Percentiles rank a stretch among this genome's conserved stretches.
Conservation (phyloP, 2,329 filamentous ascomycete genomes). For the Microcyclosporella mali region DNA sequence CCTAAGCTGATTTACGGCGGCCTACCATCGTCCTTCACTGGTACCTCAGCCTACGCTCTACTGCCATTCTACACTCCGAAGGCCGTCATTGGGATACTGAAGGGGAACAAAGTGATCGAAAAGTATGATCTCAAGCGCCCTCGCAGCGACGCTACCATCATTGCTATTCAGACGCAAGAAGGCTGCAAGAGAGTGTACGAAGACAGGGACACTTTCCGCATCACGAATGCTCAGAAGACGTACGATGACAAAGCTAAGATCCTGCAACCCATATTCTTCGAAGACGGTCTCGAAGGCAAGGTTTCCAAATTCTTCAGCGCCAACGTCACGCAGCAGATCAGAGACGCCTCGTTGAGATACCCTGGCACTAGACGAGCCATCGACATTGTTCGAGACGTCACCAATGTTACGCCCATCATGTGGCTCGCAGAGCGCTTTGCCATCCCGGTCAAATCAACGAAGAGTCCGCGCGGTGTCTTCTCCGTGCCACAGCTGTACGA, state of each 20-base stretch:
- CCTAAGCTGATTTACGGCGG: conserved; percentile 41
- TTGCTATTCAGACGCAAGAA: conserved; percentile 46
- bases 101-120: conserved; percentile 41
- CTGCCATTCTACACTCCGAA: conserved; percentile 49
- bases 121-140: conserved; percentile 40
- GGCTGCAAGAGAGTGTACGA: conserved; percentile 47
- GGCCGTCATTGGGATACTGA: conserved; percentile 43
- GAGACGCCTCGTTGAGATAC: conserved; percentile 43
- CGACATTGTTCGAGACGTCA: conserved; percentile 58
- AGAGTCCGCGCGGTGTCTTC: conserved; percentile 53
- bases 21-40: conserved; percentile 44
- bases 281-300: conserved; percentile 40
- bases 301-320: conserved; percentile 40
- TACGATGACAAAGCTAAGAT: conserved; percentile 34
- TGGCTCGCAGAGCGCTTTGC: conserved; percentile 60
- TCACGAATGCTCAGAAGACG: conserved; percentile 38
- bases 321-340: conserved; percentile 41
- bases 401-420: conserved; percentile 59
- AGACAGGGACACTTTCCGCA: conserved; percentile 45
- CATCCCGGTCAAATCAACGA: conserved; percentile 58
- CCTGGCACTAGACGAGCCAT: conserved; percentile 42
- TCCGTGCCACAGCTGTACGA: conserved; percentile 44
- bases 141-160: conserved; percentile 35
- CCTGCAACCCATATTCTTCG: conserved; percentile 44
- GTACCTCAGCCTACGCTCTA: conserved; percentile 45